Evolutionary conservation across 106 monocot genomes (phyloP), one percentile per base, ranked within the genome.

Genomic region (Hemerocallis citrina): DNA sequence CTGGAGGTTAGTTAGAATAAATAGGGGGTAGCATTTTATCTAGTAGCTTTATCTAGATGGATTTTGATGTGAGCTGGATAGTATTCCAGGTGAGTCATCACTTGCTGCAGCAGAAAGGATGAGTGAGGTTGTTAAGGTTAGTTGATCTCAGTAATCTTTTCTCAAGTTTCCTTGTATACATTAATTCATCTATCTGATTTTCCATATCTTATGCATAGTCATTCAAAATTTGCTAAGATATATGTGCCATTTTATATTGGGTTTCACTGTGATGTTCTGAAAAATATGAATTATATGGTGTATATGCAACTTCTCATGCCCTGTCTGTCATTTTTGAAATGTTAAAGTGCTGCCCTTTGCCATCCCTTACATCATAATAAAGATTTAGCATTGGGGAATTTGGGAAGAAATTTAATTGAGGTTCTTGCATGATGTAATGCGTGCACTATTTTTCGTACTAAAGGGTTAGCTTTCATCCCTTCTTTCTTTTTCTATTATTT

Each of bases 21-120:
- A n/a, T n/a, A n/a, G n/a, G n/a, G n/a, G n/a, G n/a, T n/a, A n/a
- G n/a, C n/a, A n/a, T n/a, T n/a, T n/a, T n/a, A n/a, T n/a, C n/a
- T n/a, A n/a, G n/a, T n/a, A n/a, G n/a, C n/a, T n/a, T n/a, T 50
- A 31, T 62, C 30, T 62, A 32, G 64, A 58, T 59, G 51, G 49
- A 45, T 40, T 39, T 64, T 69, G 57, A 64, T 63, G 63, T 65
- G 39, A 75, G 28, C 61, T 79, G 64, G 16, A 66, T 79, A 68
- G 66, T 74, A 74, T 67, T 96, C 61, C 84, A 96, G 96, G 86
- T 71, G 90, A 87, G 58, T 87, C 84, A 51, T 84, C 87, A 66
- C 55, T 91, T 75, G 69, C 68, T 68, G 70, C 69, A 60, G 90
- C 76, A 56, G 87, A 91, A 68, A 86, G 78, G 75, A 84, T 96